A percentile compares a stretch with the other conserved stretches of the same genome.
Evolutionary conservation across 129 eudicot genomes (phyloP).

Genomic region (Chrysanthemum seticuspe): DNA sequence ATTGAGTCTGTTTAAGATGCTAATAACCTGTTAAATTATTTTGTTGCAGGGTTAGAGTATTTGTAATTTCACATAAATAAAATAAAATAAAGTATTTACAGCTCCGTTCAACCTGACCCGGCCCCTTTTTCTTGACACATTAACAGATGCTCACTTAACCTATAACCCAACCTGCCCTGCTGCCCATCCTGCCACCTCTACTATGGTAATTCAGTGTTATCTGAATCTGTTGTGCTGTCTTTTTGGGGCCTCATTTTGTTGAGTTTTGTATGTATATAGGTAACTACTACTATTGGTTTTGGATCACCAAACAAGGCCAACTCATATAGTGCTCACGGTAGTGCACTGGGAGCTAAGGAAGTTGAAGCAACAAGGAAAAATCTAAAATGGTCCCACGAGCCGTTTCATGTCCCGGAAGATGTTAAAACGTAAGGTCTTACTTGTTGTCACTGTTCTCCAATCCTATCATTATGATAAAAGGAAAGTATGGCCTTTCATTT

Average conservation of each 20-base stretch:
- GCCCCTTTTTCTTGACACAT: neutral
- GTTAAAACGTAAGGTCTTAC: constrained; percentile 41
- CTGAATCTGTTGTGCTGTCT: neutral
- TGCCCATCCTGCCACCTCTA: neutral
- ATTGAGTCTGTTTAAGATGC: too few species aligned
- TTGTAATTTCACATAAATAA: neutral
- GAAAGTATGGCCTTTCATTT: too few species aligned
- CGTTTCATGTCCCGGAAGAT: constrained; percentile 67
- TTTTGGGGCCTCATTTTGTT: neutral
- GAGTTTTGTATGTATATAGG: constrained; percentile 17
- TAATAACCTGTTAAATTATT: too few species aligned
- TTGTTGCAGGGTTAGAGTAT: too few species aligned
- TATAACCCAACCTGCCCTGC: neutral
- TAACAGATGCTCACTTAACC: neutral
- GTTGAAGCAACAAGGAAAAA: constrained; percentile 62
- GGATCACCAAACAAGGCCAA: constrained; percentile 71
- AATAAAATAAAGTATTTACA: neutral
- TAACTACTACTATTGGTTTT: constrained; percentile 62
- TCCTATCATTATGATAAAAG: neutral
- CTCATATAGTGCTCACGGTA: constrained; percentile 61
- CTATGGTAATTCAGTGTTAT: neutral
- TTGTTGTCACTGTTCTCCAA: neutral
- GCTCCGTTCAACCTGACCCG: neutral
- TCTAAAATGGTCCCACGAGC: constrained; percentile 53
- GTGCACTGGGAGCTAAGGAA: constrained; percentile 67